Evolutionary conservation across 805 yeast genomes (phyloP).

Genomic region (Blastobotrys robertii): DNA sequence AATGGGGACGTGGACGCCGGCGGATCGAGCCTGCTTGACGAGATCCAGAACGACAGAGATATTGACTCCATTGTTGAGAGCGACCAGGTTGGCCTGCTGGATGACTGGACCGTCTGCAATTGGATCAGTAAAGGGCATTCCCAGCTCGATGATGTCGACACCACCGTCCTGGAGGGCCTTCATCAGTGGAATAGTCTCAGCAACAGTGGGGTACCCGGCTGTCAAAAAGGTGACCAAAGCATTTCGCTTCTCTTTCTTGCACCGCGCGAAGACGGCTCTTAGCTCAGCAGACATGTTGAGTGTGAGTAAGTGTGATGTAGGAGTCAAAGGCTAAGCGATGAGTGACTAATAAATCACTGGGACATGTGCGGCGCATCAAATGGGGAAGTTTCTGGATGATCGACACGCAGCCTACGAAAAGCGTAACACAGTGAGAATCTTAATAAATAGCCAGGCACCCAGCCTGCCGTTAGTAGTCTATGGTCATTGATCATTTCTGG

Average conservation of each 20-base stretch:
- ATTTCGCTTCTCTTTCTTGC: conserved; percentile 59
- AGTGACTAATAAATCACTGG: too few species aligned
- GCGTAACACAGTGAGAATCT: neutral
- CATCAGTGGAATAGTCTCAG: conserved; percentile 78
- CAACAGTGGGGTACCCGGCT: conserved; percentile 85
- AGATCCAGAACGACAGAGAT: conserved; percentile 59
- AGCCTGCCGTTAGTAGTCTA: too few species aligned
- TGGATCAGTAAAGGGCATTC: conserved; percentile 96
- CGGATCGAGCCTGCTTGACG: conserved; percentile 63
- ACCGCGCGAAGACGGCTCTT: conserved; percentile 49
- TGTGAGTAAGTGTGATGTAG: too few species aligned
- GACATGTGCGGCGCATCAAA: neutral
- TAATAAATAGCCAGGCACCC: too few species aligned
- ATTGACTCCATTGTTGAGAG: conserved; percentile 75
- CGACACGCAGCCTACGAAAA: neutral
- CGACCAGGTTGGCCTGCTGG: conserved; percentile 70
- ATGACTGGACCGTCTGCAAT: conserved; percentile 98
- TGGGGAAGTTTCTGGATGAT: too few species aligned
- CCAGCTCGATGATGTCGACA: conserved; percentile 87
- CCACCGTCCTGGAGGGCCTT: conserved; percentile 92
- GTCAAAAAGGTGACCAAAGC: conserved; percentile 90
- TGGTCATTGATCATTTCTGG: neutral
- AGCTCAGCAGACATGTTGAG: conserved; percentile 42
- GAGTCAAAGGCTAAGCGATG: neutral
- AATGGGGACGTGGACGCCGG: conserved; percentile 82